A percentile compares a stretch with the other conserved stretches of the same genome.
These are phyloP conservation scores for Sugiyamaella lignohabitans DNA, from an alignment of 805 yeast genomes.

Conservation along the genomic window DNA sequence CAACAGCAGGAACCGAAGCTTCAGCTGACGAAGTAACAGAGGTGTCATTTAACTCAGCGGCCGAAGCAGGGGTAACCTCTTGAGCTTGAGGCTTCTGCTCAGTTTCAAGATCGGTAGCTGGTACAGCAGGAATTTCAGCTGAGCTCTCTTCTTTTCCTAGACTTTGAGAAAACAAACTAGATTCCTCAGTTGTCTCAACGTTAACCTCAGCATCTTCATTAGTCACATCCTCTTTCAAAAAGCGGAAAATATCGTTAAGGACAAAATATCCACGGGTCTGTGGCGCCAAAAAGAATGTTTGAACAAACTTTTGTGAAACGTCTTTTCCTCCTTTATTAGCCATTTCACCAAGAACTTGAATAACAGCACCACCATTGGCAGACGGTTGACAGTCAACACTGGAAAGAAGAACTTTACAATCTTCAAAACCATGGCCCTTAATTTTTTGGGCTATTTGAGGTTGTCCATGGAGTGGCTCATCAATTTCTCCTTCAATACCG, in stretches of 20 bases:
- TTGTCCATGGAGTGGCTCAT: constrained; percentile 27
- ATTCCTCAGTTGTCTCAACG: background rate
- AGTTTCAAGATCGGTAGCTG: background rate
- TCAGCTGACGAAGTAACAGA: background rate
- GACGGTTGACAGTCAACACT: constrained; percentile 34
- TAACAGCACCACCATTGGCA: constrained; percentile 30
- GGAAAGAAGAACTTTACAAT: constrained; percentile 34
- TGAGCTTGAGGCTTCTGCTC: background rate
- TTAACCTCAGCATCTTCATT: constrained; percentile 20
- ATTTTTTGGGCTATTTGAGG: constrained; percentile 29
- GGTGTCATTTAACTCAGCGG: background rate
- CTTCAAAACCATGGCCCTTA: constrained; percentile 26
- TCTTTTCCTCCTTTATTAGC: constrained; percentile 24
- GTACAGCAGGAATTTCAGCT: background rate
- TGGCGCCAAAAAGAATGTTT: constrained; percentile 35
- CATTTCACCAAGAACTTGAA: constrained; percentile 38
- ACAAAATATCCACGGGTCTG: constrained; percentile 29
- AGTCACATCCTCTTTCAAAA: constrained; percentile 29
- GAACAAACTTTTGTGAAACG: constrained; percentile 34
- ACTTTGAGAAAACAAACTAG: background rate
- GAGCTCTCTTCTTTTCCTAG: background rate
- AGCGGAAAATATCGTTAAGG: constrained; percentile 35
- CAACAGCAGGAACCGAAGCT: constrained; percentile 3
- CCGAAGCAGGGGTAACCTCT: background rate
- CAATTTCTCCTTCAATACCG: constrained; percentile 34